A percentile compares a stretch with the other conserved stretches of the same genome.
These are phyloP conservation scores for Stentor coeruleus DNA, from an alignment of 73 alveolate genomes.

Conservation along the genomic window DNA sequence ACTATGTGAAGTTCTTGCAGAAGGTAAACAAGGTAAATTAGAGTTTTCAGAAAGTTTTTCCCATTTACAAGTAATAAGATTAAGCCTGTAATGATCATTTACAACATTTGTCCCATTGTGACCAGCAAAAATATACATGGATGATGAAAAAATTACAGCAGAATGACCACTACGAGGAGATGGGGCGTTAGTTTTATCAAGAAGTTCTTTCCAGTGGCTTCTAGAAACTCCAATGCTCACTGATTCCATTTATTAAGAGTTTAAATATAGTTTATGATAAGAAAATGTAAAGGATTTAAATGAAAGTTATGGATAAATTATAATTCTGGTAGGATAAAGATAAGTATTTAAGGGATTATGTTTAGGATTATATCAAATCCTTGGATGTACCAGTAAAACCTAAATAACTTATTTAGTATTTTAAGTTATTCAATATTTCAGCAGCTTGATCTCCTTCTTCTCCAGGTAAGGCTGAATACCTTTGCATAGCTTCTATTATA, in stretches of 20 bases:
- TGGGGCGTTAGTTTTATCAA: background rate
- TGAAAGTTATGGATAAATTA: too few relatives aligned
- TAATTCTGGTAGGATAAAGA: too few relatives aligned
- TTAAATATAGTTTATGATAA: too few relatives aligned
- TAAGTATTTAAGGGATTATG: too few relatives aligned
- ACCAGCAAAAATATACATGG: constrained; percentile 23
- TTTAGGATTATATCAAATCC: too few relatives aligned
- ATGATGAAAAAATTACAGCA: background rate
- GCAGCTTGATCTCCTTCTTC: background rate
- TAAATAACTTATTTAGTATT: background rate
- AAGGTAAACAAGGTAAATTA: background rate
- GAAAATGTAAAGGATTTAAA: too few relatives aligned
- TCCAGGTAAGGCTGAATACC: constrained; percentile 10
- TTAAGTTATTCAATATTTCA: background rate
- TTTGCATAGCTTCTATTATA: background rate
- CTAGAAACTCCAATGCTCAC: background rate
- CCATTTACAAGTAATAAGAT: constrained; percentile 8
- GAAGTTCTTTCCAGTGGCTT: background rate
- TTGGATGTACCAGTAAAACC: too few relatives aligned
- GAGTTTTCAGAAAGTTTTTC: background rate
- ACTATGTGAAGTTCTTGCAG: constrained; percentile 25
- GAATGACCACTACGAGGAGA: constrained; percentile 25
- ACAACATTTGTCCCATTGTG: constrained; percentile 18
- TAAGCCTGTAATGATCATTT: constrained; percentile 5
- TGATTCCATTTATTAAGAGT: constrained; percentile 22